Percentiles rank a stretch among this genome's conserved stretches.
phyloP scores from a whole-genome alignment of 176 grass and related monocot genomes.

The Tillandsia leiboldiana region DNA sequence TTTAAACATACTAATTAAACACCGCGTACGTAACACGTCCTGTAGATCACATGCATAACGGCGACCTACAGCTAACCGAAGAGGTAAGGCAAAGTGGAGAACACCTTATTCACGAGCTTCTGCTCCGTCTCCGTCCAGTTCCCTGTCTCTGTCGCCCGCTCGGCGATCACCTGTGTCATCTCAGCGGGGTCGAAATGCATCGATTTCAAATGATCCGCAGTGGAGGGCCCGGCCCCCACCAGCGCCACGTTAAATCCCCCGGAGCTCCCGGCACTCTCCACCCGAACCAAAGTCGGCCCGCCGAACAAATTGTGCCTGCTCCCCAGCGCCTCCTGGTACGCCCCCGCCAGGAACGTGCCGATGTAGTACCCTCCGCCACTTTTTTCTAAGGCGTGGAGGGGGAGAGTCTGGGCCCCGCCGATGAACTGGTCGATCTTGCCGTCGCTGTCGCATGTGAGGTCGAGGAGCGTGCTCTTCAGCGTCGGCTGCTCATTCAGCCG shows the following conservation, averaged over 20 bases:
- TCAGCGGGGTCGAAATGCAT: conserved; percentile 3
- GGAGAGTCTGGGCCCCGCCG: neutral
- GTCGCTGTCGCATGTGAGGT: conserved; percentile 37
- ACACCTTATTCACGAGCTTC: neutral
- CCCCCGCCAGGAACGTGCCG: conserved; percentile 14
- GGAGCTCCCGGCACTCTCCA: neutral
- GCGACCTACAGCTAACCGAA: too few relatives aligned
- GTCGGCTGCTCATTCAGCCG: conserved; percentile 15
- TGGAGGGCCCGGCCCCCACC: neutral
- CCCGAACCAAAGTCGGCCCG: conserved; percentile 10
- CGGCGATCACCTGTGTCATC: neutral
- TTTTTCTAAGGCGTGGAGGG: conserved; percentile 16
- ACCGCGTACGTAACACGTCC: too few relatives aligned
- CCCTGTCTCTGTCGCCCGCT: neutral
- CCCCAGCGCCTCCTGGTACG: conserved; percentile 22
- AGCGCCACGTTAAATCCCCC: neutral
- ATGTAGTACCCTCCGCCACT: conserved; percentile 18
- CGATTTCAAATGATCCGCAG: neutral
- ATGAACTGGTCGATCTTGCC: conserved; percentile 28
- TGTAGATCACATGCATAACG: too few relatives aligned
- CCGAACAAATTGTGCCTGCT: conserved; percentile 27
- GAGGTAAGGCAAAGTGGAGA: neutral
- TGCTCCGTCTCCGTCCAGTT: neutral
- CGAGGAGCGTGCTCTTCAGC: conserved; percentile 11
- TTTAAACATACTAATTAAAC: too few relatives aligned